Percentiles rank a stretch among this genome's conserved stretches.
These are phyloP conservation scores for Schizosaccharomyces osmophilus DNA, from an alignment of 805 yeast genomes.

Conservation along the genomic window DNA sequence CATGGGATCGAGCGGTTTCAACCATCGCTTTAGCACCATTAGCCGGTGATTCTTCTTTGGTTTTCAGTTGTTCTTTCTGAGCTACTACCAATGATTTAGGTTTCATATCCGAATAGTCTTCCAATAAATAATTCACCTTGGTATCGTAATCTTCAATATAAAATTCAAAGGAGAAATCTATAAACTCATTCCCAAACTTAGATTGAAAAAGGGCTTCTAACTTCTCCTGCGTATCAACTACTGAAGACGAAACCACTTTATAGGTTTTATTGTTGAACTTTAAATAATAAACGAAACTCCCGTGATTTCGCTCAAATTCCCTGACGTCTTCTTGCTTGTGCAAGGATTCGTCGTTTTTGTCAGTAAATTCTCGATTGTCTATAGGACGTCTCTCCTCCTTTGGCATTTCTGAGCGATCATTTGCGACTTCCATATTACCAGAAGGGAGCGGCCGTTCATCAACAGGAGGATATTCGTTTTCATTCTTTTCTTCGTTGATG, in stretches of 20 bases:
- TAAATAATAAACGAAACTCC: not conserved
- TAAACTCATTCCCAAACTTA: conserved; percentile 15
- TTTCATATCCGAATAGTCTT: not conserved
- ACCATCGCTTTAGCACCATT: not conserved
- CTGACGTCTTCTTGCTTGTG: too few relatives aligned
- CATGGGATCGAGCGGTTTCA: too few relatives aligned
- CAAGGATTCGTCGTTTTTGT: too few relatives aligned
- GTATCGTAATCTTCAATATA: not conserved
- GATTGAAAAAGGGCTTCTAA: not conserved
- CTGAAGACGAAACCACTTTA: not conserved
- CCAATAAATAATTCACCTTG: not conserved
- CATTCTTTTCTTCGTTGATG: too few relatives aligned
- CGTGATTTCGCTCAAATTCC: too few relatives aligned
- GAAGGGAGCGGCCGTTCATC: too few relatives aligned
- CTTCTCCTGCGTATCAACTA: not conserved
- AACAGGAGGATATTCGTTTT: too few relatives aligned
- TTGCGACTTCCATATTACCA: too few relatives aligned
- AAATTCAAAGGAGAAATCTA: not conserved
- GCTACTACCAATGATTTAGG: not conserved
- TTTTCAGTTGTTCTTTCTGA: not conserved
- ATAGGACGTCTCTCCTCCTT: too few relatives aligned
- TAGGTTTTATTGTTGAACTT: not conserved
- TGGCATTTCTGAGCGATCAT: too few relatives aligned
- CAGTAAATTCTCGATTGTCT: too few relatives aligned
- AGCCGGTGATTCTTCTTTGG: not conserved